Percentiles rank a stretch among this genome's conserved stretches.
phyloP scores from a whole-genome alignment of 495 filamentous ascomycete genomes.

The Chaetomium tenue region DNA sequence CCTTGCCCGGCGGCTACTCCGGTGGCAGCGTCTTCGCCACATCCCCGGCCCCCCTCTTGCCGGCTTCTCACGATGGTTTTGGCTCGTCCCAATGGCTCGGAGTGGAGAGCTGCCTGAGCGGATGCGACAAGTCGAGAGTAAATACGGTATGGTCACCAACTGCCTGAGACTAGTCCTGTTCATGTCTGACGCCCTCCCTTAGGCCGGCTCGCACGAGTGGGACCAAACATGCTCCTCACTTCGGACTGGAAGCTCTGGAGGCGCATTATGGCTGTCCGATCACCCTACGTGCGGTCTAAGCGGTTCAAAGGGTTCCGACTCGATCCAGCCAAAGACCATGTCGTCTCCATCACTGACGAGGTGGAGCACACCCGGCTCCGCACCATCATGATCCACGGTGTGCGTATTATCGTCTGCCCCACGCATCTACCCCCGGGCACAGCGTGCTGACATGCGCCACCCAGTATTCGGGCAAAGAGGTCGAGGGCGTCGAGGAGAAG shows the following conservation, averaged over 20 bases:
- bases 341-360: neutral
- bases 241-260: conserved; percentile 4
- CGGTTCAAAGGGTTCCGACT: neutral
- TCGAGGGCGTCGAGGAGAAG: conserved; percentile 2
- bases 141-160: neutral
- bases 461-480: conserved; percentile 5
- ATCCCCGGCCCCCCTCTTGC: conserved; percentile 6
- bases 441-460: neutral
- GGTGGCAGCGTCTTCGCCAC: conserved; percentile 6
- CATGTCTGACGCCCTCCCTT: neutral
- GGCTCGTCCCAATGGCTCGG: conserved; percentile 7
- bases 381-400: conserved; percentile 8
- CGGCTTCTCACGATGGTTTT: conserved; percentile 1
- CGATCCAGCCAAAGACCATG: neutral
- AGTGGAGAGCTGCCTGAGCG: neutral
- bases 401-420: neutral
- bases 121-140: neutral
- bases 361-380: neutral
- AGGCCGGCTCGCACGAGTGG: conserved; percentile 2
- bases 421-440: neutral
- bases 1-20: neutral
- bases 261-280: neutral
- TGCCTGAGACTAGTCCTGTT: neutral
- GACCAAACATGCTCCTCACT: conserved; percentile 5
- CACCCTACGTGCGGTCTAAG: neutral